Evolutionary conservation across 2,329 filamentous ascomycete genomes (phyloP).

Genomic region (Didymella keratinophila): DNA sequence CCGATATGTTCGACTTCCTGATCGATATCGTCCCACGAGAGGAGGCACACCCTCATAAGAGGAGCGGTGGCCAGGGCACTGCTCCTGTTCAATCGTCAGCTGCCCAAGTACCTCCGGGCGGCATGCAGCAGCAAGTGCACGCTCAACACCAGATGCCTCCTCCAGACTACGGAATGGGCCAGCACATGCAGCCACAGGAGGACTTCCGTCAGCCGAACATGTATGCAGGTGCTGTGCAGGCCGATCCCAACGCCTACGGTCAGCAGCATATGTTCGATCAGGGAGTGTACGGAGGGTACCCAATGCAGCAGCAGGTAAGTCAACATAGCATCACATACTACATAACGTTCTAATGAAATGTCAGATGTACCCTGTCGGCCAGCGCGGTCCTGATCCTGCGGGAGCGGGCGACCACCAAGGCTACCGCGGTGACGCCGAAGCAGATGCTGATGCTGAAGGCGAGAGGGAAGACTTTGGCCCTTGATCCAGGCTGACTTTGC

Average conservation of each 20-base stretch:
- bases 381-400: conserved; percentile 49
- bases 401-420: conserved; percentile 49
- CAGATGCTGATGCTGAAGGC: conserved; percentile 51
- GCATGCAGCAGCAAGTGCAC: conserved; percentile 53
- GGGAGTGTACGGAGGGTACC: conserved; percentile 82
- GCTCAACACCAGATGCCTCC: conserved; percentile 63
- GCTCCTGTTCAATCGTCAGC: conserved; percentile 54
- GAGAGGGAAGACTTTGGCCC: conserved; percentile 51
- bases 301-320: conserved; percentile 84
- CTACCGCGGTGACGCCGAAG: conserved; percentile 49
- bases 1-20: conserved; percentile 99
- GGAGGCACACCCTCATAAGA: conserved; percentile 86
- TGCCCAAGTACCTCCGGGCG: conserved; percentile 45
- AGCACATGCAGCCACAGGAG: conserved; percentile 65
- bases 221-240: conserved; percentile 81
- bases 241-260: conserved; percentile 76
- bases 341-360: conserved; percentile 4
- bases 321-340: not conserved
- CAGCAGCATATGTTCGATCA: conserved; percentile 83
- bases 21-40: conserved; percentile 98
- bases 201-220: conserved; percentile 84
- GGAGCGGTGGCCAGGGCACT: conserved; percentile 52
- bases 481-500: conserved; percentile 5
- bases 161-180: conserved; percentile 64
- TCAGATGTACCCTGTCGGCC: conserved; percentile 51